These are phyloP conservation scores for Fusarium redolens DNA, from an alignment of 2,329 filamentous ascomycete genomes.

Conservation along the genomic window DNA sequence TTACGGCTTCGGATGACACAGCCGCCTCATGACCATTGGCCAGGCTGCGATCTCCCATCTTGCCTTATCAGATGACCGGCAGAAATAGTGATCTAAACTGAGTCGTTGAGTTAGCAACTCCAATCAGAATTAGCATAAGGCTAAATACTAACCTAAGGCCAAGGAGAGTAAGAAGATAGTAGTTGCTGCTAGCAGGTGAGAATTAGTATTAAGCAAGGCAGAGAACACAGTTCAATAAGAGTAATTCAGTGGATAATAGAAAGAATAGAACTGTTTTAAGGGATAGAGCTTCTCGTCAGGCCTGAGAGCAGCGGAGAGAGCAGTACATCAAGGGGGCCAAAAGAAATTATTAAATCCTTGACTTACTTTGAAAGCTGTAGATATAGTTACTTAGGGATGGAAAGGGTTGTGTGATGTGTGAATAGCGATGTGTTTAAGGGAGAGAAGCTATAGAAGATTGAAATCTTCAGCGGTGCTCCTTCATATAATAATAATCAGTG, in stretches of 20 bases:
- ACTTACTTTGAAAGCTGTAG: background rate
- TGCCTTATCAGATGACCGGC: background rate
- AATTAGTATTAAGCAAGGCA: accelerated
- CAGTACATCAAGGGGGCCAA: too few relatives aligned
- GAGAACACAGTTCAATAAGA: background rate
- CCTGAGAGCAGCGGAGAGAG: background rate
- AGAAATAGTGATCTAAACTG: background rate
- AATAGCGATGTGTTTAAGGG: background rate
- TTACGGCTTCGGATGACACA: background rate
- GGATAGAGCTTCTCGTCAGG: background rate
- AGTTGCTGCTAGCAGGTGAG: background rate
- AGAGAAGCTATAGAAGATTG: background rate
- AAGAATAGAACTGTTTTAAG: background rate
- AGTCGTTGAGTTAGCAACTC: background rate
- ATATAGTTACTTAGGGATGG: background rate
- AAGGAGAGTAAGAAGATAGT: background rate
- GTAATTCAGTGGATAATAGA: background rate
- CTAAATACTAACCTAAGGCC: background rate
- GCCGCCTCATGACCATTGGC: background rate
- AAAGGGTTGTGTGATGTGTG: background rate
- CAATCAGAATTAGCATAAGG: background rate
- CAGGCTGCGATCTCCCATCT: background rate
- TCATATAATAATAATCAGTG: background rate
- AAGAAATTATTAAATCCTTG: too few relatives aligned
- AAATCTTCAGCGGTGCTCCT: conserved; percentile 1